phyloP scores from a whole-genome alignment of 176 grass and related monocot genomes.

The Melocanna baccifera region DNA sequence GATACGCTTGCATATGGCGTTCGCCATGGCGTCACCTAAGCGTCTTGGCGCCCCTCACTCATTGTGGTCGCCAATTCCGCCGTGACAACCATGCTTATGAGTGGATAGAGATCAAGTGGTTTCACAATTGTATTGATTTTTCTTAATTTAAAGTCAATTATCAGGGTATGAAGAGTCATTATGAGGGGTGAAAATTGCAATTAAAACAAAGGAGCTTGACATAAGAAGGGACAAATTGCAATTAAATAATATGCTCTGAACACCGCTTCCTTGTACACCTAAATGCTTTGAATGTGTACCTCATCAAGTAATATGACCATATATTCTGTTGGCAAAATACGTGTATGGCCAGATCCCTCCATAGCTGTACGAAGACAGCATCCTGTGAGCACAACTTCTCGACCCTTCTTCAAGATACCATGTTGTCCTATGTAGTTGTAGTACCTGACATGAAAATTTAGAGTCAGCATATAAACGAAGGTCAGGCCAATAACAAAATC shows the following conservation, averaged over 20 bases:
- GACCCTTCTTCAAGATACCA: slow-evolving; percentile 86
- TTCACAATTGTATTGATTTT: background rate
- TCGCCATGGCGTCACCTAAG: too few relatives aligned
- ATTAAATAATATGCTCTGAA: slow-evolving; percentile 3
- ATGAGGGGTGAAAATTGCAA: background rate
- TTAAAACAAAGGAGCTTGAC: background rate
- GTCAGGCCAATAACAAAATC: background rate
- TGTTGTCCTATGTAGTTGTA: slow-evolving; percentile 73
- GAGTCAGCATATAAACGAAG: background rate
- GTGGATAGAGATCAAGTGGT: background rate
- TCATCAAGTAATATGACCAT: slow-evolving; percentile 86
- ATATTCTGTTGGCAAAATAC: slow-evolving; percentile 95
- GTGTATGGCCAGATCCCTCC: slow-evolving; percentile 63
- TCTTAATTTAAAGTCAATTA: background rate
- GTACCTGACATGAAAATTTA: slow-evolving; percentile 47
- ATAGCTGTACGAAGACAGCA: slow-evolving; percentile 85
- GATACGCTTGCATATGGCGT: too few relatives aligned
- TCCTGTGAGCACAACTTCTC: slow-evolving; percentile 82
- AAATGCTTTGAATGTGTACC: slow-evolving; percentile 47
- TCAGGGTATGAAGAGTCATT: background rate
- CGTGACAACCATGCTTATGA: too few relatives aligned
- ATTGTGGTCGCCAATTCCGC: too few relatives aligned
- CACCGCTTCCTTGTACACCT: background rate
- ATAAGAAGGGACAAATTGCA: slow-evolving; percentile 12
- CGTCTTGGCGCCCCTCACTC: too few relatives aligned